These are phyloP conservation scores for Penicillium robsamsonii DNA, from an alignment of 495 filamentous ascomycete species.

Conservation along the genomic window DNA sequence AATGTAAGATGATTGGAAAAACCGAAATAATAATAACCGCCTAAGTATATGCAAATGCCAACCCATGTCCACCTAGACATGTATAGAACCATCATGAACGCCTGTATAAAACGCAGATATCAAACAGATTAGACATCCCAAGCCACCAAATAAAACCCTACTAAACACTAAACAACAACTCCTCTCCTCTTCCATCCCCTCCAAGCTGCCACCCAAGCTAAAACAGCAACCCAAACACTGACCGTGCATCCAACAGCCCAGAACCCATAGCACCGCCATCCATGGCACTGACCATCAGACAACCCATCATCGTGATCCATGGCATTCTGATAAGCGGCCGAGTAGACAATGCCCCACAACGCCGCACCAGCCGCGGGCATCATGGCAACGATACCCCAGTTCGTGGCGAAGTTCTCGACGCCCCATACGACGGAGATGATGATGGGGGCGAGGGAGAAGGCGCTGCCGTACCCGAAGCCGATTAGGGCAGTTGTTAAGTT, in stretches of 20 bases:
- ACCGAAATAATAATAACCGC: not conserved
- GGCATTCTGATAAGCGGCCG: constrained; percentile 71
- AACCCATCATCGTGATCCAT: constrained; percentile 32
- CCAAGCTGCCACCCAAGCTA: constrained; percentile 77
- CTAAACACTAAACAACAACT: constrained; percentile 63
- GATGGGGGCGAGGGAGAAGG: constrained; percentile 86
- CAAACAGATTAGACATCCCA: not conserved
- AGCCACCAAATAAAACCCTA: not conserved
- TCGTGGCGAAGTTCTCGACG: constrained; percentile 96
- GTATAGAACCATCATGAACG: not conserved
- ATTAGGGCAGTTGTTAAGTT: constrained; percentile 76
- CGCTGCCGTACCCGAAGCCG: constrained; percentile 87
- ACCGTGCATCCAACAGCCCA: constrained; percentile 71
- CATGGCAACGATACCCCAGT: constrained; percentile 93
- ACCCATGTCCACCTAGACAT: not conserved
- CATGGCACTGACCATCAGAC: constrained; percentile 56
- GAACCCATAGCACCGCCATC: constrained; percentile 77
- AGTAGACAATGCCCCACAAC: constrained; percentile 82
- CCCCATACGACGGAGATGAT: constrained; percentile 95
- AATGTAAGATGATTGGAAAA: not conserved
- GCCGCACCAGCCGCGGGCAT: constrained; percentile 82
- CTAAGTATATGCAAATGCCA: not conserved
- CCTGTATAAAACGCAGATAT: not conserved
- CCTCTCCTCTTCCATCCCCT: constrained; percentile 79
- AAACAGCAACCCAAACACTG: constrained; percentile 74